Base-by-base conservation (phyloP, 73 alveolate genomes). In the Halteria grandinella region DNA sequence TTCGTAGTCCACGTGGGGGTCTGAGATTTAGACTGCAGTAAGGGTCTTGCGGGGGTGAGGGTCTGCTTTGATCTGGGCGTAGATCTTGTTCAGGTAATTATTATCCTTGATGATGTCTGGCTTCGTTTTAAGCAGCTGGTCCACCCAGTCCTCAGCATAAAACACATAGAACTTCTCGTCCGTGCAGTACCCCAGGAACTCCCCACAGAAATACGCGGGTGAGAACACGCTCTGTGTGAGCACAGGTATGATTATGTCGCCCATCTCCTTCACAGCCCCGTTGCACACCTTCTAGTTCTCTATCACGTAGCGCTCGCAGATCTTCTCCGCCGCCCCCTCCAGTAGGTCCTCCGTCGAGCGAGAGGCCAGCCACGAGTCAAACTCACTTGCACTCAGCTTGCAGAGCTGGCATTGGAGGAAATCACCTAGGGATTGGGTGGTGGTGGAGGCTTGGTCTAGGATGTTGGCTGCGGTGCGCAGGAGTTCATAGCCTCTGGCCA, bases 1-100 rank as follows among this genome's bases (percentile, higher is more conserved):
- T 11, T 72, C 80, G 69, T 86, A 69, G 79, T 92, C 97, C 37
- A 90, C 58, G 81, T 94, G 99, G 20, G 92, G 83, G 87, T 94
- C 99, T 14, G 96, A 77, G 55, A 94, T 85, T 62, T 62, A 41
- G 27, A 62, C 62, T 11, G 44, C 78, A 11, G 36, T 39, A 15
- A 62, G 39, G 5, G 60, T 41, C 40, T 62, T 62, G 15, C 50
- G 50, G 15, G 36, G 62, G 32, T 62, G 36, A 28, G 4, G 6
- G 7, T 62, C 78, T 60, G 15, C 50, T 14, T 36, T 6, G 12
- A 62, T 62, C 41, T 10, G 6, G 3, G 14, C 3, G 23, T 62
- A 62, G 4, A 62, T 48, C 20, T 62, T 41, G 24, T 62, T 62
- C 5, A 62, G 29, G 41, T 62, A 62, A 7, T 62, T 27, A 31